A percentile compares a stretch with the other conserved stretches of the same genome.
These are phyloP conservation scores for Pseudozyma hubeiensis DNA, from an alignment of 1,284 basidiomycete species.

Conservation along the genomic window DNA sequence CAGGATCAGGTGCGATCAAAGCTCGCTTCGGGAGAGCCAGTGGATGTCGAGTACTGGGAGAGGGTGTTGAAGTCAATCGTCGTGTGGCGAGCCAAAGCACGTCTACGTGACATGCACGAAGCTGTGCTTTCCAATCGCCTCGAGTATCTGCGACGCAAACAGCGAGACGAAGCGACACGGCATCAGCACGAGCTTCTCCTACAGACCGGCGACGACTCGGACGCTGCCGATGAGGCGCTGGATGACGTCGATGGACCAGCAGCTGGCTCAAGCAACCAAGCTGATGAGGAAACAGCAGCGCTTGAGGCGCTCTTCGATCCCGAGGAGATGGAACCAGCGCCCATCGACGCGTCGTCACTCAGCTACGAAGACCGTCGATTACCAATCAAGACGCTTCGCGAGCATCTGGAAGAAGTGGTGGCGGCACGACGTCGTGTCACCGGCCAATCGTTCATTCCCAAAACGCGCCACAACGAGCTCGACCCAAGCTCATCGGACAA, in stretches of 20 bases:
- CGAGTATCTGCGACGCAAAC: slow-evolving; percentile 92
- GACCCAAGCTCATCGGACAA: slow-evolving; percentile 15
- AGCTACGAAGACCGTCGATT: slow-evolving; percentile 53
- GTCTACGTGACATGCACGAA: slow-evolving; percentile 90
- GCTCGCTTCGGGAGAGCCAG: slow-evolving; percentile 87
- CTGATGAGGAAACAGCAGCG: slow-evolving; percentile 55
- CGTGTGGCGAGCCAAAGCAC: slow-evolving; percentile 99
- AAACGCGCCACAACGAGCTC: slow-evolving; percentile 13
- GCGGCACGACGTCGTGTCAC: slow-evolving; percentile 51
- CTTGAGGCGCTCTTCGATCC: slow-evolving; percentile 73
- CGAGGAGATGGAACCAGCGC: slow-evolving; percentile 60
- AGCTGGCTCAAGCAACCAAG: slow-evolving; percentile 76
- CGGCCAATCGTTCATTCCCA: slow-evolving; percentile 51
- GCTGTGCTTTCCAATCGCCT: slow-evolving; percentile 93
- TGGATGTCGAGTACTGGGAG: slow-evolving; percentile 99
- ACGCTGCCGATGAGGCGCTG: slow-evolving; percentile 9
- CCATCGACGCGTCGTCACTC: slow-evolving; percentile 37
- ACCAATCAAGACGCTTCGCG: slow-evolving; percentile 33
- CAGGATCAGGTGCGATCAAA: slow-evolving; percentile 90
- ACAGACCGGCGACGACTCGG: slow-evolving; percentile 70
- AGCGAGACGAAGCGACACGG: slow-evolving; percentile 91
- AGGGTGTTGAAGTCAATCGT: slow-evolving; percentile 86
- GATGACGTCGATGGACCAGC: slow-evolving; percentile 13
- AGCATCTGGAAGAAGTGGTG: slow-evolving; percentile 46
- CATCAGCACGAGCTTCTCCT: slow-evolving; percentile 85